Base-by-base conservation (phyloP, 202 grass and related monocot genomes). In the Saccharum hybrid region DNA sequence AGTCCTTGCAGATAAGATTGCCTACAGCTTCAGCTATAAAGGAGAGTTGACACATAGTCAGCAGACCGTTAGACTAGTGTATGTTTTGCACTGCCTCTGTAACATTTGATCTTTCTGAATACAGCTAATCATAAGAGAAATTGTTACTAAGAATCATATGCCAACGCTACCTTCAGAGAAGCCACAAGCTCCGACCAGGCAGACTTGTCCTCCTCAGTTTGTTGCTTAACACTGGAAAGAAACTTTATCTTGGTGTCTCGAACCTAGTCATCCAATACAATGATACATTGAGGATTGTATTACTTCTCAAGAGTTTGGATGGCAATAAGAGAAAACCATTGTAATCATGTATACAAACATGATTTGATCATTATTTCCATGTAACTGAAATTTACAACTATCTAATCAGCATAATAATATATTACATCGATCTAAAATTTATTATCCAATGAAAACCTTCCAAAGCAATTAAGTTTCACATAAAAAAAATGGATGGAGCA, bases 191-290 rank as follows among this genome's bases (percentile, higher is more conserved):
- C 88, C 0, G 68, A 81, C 96, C 96, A 98, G 76, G 86, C 75
- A 76, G 91, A 92, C 87, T 87, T 94, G 37, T 96, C 78, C 75
- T 98, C 92, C 52, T 96, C 89, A 66, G 75, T 90, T 63, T 94
- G 91, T 86, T 87, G 85, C 87, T 96, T 98, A 71, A 98, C 74
- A 77, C 83, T 78, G 26, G 91, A 93, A 81, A 98, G 83, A 75
- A 98, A 95, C 76, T 88, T 86, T 77, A 98, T 98, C 88, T 96
- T 98, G 63, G 85, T 88, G 60, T 98, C 93, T 76, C 96, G 86
- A 78, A 98, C 85, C 96, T 98, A 84, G 76, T 74, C 14, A 82
- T 76, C 21, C 46, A 89, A 91, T 56, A 39, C 39, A 60, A 61
- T 63, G 19, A 91, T 56, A 26, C 45, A 43, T 62, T 57, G 65